Conservation (phyloP, 2,329 filamentous ascomycete genomes). For the Stemphylium lycopersici region DNA sequence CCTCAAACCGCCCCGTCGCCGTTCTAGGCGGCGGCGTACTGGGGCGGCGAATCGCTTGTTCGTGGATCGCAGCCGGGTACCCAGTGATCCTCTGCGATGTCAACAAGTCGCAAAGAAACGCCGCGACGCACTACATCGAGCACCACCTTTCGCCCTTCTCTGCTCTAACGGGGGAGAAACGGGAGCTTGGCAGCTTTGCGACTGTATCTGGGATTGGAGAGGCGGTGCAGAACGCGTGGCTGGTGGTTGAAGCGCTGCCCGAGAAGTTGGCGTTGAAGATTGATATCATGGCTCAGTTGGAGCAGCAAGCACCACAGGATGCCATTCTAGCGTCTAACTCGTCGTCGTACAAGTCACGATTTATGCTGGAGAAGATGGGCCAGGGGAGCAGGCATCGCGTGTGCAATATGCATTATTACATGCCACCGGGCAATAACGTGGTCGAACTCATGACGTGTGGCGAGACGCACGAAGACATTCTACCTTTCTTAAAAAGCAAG, state of each 20-base stretch:
- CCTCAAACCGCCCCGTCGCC: slow-evolving; percentile 9
- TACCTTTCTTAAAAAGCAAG: slow-evolving; percentile 54
- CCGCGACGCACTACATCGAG: slow-evolving; percentile 15
- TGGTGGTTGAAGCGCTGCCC: slow-evolving; percentile 62
- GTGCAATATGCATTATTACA: slow-evolving; percentile 59
- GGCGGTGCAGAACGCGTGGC: slow-evolving; percentile 57
- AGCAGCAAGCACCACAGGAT: slow-evolving; percentile 52
- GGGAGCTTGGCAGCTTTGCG: slow-evolving; percentile 4
- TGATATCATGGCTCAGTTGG: slow-evolving; percentile 56
- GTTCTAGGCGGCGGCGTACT: slow-evolving; percentile 20
- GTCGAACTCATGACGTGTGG: slow-evolving; percentile 63
- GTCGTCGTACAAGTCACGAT: slow-evolving; percentile 58
- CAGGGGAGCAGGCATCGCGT: slow-evolving; percentile 37
- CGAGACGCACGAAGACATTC: slow-evolving; percentile 50
- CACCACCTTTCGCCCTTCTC: slow-evolving; percentile 9
- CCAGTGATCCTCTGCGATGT: slow-evolving; percentile 14
- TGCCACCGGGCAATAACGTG: slow-evolving; percentile 52
- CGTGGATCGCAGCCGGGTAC: slow-evolving; percentile 18
- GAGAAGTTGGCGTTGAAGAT: slow-evolving; percentile 59
- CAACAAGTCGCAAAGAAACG: slow-evolving; percentile 13
- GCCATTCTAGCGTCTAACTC: slow-evolving; percentile 60
- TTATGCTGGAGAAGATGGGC: slow-evolving; percentile 56
- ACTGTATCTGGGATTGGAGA: slow-evolving; percentile 45
- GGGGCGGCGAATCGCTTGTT: slow-evolving; percentile 17
- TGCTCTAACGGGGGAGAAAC: background rate